Base-by-base conservation (phyloP, 805 yeast genomes). In the Cyberlindnera saturnus region DNA sequence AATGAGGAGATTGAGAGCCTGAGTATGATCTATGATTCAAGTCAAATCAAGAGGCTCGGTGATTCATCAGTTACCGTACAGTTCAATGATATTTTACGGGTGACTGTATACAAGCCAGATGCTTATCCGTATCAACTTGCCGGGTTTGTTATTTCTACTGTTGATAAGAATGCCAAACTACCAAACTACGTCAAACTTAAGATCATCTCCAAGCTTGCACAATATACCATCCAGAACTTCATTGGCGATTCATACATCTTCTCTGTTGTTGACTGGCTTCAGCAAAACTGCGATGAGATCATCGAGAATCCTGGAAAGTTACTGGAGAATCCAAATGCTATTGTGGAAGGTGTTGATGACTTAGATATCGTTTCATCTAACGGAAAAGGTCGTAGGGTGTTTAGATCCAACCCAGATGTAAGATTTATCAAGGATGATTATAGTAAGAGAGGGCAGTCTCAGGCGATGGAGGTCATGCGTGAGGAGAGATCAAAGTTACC, bases 221-320 rank as follows among this genome's bases (percentile, higher is more conserved):
- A 63, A 10, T 69, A 73, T 48, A 51, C 82, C 2, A 51, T 63
- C 4, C 66, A 69, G 3, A 66, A 68, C 10, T 52, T 79, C 5
- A 28, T 82, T 4, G 96, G 96, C 2, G 86, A 80, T 53, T 79
- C 85, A 54, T 75, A 82, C 64, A 61, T 89, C 1, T 84, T 69
- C 57, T 66, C 79, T 6, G 67, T 87, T n/a, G 67, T 79, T 40
- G 95, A 88, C 48, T 89, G 95, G 90, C 54, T 90, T 15, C 82
- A 83, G 49, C 81, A 75, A 14, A 77, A 85, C 52, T 64, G 82
- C 36, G 62, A 68, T 5, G 60, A 62, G 3, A 70, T 89, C 13
- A 73, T 85, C 9, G 77, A 79, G 34, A 71, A 81, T 44, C 98
- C 98, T 0, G 95, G 96, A 0, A 79, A 82, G 3, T 69, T 91